These are phyloP conservation scores for Fusarium decemcellulare DNA, from an alignment of 2,329 filamentous ascomycete genomes.

Conservation along the genomic window DNA sequence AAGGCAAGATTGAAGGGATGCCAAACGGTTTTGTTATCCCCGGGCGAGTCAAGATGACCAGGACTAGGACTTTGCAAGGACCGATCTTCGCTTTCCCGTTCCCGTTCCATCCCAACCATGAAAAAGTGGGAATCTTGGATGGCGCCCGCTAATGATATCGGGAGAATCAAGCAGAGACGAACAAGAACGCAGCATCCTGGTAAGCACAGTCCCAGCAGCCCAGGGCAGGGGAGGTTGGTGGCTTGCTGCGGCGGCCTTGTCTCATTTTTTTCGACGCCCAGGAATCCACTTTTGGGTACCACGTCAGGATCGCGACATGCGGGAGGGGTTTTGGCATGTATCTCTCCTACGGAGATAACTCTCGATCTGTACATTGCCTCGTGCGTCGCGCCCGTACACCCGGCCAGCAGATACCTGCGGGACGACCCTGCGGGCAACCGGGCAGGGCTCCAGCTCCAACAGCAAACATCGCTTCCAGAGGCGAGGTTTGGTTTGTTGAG, in stretches of 20 bases:
- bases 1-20: slow-evolving; percentile 31
- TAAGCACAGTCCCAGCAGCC: not conserved
- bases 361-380: slow-evolving; percentile 24
- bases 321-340: slow-evolving; percentile 30
- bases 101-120: slow-evolving; percentile 30
- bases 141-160: slow-evolving; percentile 27
- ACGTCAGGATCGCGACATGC: slow-evolving; percentile 15
- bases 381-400: slow-evolving; percentile 15
- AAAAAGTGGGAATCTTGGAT: slow-evolving; percentile 34
- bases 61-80: slow-evolving; percentile 9
- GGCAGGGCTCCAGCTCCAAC: slow-evolving; percentile 14
- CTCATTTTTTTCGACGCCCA: slow-evolving; percentile 17
- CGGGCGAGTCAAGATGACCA: slow-evolving; percentile 19
- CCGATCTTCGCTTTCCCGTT: slow-evolving; percentile 34
- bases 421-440: slow-evolving; percentile 27
- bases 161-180: slow-evolving; percentile 15
- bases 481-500: slow-evolving; percentile 13
- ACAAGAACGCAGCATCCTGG: slow-evolving; percentile 27
- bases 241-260: slow-evolving; percentile 25
- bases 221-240: slow-evolving; percentile 31
- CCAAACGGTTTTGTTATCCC: slow-evolving; percentile 39
- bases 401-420: slow-evolving; percentile 28
- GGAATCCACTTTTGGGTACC: slow-evolving; percentile 27
- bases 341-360: not conserved
- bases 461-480: not conserved